A percentile compares a stretch with the other conserved stretches of the same genome.
Evolutionary conservation across 2,329 filamentous ascomycete species (phyloP).

Genomic region (Colletotrichum sp.): DNA sequence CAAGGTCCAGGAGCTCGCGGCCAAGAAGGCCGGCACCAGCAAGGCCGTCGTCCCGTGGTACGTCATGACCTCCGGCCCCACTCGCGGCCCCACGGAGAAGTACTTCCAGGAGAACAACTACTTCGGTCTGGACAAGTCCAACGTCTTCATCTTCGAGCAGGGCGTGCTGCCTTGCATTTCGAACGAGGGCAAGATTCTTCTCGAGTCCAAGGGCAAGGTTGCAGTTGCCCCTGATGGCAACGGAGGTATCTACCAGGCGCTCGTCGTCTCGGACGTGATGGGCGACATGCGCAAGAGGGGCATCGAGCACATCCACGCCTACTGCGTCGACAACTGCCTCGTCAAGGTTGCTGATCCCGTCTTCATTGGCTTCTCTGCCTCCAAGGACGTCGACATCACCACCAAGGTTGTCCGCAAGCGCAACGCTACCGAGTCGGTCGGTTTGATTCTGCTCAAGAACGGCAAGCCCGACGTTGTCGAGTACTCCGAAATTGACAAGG

Average conservation of each 20-base stretch:
- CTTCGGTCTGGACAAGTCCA: constrained; percentile 86
- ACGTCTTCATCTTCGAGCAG: constrained; percentile 95
- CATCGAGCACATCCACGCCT: constrained; percentile 93
- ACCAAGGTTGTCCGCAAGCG: constrained; percentile 99
- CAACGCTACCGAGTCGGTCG: constrained; percentile 93
- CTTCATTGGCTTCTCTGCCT: constrained; percentile 92
- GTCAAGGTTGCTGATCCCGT: constrained; percentile 97
- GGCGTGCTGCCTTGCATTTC: constrained; percentile 96
- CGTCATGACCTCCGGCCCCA: constrained; percentile 98
- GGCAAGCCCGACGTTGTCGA: constrained; percentile 97
- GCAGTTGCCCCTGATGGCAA: constrained; percentile 97
- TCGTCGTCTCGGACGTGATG: constrained; percentile 80
- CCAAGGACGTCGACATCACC: constrained; percentile 89
- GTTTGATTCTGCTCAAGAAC: constrained; percentile 92
- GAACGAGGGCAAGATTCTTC: constrained; percentile 95
- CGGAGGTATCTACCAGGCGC: constrained; percentile 92
- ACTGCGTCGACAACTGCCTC: constrained; percentile 99
- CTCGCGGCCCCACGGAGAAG: constrained; percentile 85
- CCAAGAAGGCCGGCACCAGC: constrained; percentile 61
- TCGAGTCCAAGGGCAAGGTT: constrained; percentile 89
- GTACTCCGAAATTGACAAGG: constrained; percentile 94
- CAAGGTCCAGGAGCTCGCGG: constrained; percentile 82
- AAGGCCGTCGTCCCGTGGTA: constrained; percentile 89
- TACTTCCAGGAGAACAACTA: constrained; percentile 91
- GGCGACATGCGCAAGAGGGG: constrained; percentile 88